Evolutionary conservation across 169 alveolate species (phyloP), one percentile per base, ranked within the genome.

Genomic region (Cryptosporidium muris): DNA sequence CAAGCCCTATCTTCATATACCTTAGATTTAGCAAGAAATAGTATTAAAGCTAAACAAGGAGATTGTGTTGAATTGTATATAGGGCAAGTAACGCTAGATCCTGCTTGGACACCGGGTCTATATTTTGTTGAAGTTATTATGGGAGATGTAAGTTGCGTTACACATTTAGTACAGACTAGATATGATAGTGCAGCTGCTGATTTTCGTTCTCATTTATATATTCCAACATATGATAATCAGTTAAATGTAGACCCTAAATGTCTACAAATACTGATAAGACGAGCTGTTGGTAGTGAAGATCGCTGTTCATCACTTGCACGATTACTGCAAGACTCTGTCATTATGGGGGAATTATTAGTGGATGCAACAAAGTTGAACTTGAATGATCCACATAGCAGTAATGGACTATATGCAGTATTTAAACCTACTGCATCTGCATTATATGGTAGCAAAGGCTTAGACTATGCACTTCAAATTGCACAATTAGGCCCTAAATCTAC

Each of bases 121-220:
- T 74, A 74, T 38, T 74, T 74, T 8, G 85, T 74, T 74, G 85
- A 74, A 48, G 85, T 74, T 16, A 74, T 74, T 40, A 74, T 74
- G 85, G 85, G 85, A 9, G 85, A 74, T 45, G 85, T 74, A 3
- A 74, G 85, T 58, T 74, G 85, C n/a, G 60, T 74, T 66, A 74
- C 85, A 14, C 85, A 74, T 36, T 74, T 74, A 45, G 85, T 74
- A 16, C 85, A 74, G 60, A 74, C 85, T 48, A 49, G 85, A 16
- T 74, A 74, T 25, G 85, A 74, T 74, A 58, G 74, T 37, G 60
- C 60, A 1, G 54, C 68, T 45, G 85, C 85, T n/a, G 85, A 74
- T 58, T 74, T 74, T 25, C 85, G 85, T 37, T 74, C 85, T 37
- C 85, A 74, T 54, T 16, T 74, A 40, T 74, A 74, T 62, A 74